These are phyloP conservation scores for Candida sp. DNA, from an alignment of 1,139 yeast species.

Conservation along the genomic window DNA sequence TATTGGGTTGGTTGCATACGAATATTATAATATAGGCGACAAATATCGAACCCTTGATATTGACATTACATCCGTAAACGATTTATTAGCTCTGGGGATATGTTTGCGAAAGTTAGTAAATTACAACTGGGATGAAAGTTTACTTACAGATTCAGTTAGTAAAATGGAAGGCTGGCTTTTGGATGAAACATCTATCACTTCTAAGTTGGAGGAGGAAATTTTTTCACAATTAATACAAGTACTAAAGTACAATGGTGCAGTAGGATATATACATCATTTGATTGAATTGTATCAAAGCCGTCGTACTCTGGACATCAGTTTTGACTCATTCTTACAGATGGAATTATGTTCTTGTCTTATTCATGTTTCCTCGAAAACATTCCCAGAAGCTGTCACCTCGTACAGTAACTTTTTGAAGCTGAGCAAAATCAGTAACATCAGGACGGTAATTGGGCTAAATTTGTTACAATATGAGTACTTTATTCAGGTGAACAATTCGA, in stretches of 20 bases:
- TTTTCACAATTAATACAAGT: slow-evolving; percentile 26
- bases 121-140: slow-evolving; percentile 16
- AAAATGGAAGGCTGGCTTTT: slow-evolving; percentile 9
- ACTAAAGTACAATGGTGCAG: slow-evolving; percentile 33
- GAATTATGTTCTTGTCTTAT: slow-evolving; percentile 13
- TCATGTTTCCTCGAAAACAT: slow-evolving; percentile 10
- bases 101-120: slow-evolving; percentile 16
- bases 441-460: slow-evolving; percentile 24
- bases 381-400: slow-evolving; percentile 11
- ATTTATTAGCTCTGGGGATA: slow-evolving; percentile 17
- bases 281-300: slow-evolving; percentile 9
- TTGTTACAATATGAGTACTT: slow-evolving; percentile 27
- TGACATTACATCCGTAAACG: slow-evolving; percentile 4
- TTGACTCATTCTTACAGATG: slow-evolving; percentile 10
- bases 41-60: slow-evolving; percentile 11
- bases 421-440: slow-evolving; percentile 7
- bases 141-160: slow-evolving; percentile 10
- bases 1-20: slow-evolving; percentile 12
- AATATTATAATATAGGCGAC: slow-evolving; percentile 20
- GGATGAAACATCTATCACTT: not conserved
- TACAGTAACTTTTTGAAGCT: slow-evolving; percentile 15
- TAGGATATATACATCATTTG: slow-evolving; percentile 21
- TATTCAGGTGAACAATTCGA: slow-evolving; percentile 11
- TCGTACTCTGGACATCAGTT: slow-evolving; percentile 6
- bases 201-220: slow-evolving; percentile 25